Evolutionary conservation across 2,329 filamentous ascomycete genomes (phyloP).

Genomic region (Aspergillus novofumigatus): DNA sequence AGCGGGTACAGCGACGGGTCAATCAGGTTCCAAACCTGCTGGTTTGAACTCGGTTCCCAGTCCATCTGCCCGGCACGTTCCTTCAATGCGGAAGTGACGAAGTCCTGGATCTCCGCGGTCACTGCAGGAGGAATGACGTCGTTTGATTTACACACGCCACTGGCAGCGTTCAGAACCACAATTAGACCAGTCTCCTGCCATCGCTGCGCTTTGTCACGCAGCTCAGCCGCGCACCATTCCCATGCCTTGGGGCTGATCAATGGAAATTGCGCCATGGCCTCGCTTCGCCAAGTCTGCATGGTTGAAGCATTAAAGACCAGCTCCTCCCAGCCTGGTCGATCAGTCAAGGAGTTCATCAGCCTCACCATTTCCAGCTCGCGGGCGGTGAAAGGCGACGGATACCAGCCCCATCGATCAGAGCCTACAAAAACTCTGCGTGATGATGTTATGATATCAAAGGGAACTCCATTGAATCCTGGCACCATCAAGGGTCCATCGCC

Average conservation of each 20-base stretch:
- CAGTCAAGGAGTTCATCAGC: conserved; percentile 7
- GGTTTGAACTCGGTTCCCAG: not conserved
- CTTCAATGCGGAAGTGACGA: not conserved
- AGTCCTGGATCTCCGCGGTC: not conserved
- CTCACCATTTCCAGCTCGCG: conserved; percentile 6
- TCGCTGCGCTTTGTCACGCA: conserved; percentile 8
- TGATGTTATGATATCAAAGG: not conserved
- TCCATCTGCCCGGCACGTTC: not conserved
- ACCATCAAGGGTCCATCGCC: not conserved
- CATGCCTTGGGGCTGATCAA: conserved; percentile 11
- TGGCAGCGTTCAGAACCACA: conserved; percentile 11
- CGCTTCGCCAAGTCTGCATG: conserved; percentile 3
- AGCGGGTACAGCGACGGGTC: not conserved
- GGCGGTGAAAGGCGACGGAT: conserved; percentile 1
- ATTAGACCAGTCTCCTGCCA: conserved; percentile 4
- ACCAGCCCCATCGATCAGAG: not conserved
- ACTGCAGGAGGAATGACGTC: not conserved
- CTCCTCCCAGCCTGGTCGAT: conserved; percentile 5
- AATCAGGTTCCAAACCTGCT: not conserved
- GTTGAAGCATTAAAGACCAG: not conserved
- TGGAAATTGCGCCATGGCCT: conserved; percentile 1
- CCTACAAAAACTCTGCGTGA: not conserved
- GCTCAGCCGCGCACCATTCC: conserved; percentile 11
- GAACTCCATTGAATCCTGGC: not conserved
- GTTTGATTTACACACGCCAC: conserved; percentile 4